phyloP scores from a whole-genome alignment of 2,329 filamentous ascomycete species.

The Aspergillus sp. region DNA sequence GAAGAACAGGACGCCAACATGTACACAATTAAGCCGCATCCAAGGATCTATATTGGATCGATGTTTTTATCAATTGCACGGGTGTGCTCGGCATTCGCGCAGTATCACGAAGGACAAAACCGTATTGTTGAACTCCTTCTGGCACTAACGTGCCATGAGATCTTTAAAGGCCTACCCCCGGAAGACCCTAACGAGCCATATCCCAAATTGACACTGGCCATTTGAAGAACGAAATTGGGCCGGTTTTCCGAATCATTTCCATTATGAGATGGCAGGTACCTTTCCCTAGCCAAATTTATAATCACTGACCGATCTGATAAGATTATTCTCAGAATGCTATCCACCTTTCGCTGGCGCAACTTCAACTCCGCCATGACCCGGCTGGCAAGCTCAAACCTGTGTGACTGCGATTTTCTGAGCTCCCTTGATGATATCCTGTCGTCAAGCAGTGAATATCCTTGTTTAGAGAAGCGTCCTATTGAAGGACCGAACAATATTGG shows the following conservation, averaged over 20 bases:
- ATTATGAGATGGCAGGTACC: neutral
- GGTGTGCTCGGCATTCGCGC: neutral
- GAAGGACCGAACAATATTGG: neutral
- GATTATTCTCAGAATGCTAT: neutral
- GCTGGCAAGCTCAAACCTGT: neutral
- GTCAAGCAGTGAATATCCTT: neutral
- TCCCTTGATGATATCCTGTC: neutral
- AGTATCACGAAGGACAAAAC: neutral
- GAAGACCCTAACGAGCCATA: neutral
- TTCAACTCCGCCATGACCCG: neutral
- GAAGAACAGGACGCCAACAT: neutral
- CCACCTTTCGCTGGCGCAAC: neutral
- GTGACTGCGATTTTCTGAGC: neutral
- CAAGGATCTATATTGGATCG: neutral
- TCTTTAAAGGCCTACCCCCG: neutral
- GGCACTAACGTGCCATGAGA: neutral
- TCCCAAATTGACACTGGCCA: neutral
- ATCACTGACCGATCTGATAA: neutral
- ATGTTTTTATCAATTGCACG: neutral
- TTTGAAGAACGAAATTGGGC: neutral
- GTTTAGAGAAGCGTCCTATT: neutral
- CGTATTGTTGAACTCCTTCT: neutral
- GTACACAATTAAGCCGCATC: neutral
- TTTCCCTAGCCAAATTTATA: neutral
- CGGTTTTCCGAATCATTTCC: neutral